These are phyloP conservation scores for Aspergillus tubingensis DNA, from an alignment of 2,329 filamentous ascomycete species.

Conservation along the genomic window DNA sequence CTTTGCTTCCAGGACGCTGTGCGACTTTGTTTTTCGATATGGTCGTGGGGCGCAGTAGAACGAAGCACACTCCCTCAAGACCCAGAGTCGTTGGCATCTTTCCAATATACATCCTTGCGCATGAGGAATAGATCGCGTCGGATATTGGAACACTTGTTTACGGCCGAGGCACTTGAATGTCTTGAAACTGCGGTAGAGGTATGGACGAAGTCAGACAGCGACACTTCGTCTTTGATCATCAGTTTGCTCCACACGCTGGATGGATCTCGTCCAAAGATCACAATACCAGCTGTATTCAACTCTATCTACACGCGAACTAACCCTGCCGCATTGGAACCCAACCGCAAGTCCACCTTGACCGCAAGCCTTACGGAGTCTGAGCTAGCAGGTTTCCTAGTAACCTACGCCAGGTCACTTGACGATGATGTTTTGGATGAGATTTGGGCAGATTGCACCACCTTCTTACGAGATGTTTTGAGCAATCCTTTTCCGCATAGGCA, in stretches of 20 bases:
- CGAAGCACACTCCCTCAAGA: slow-evolving; percentile 55
- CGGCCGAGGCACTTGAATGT: slow-evolving; percentile 88
- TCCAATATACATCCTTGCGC: slow-evolving; percentile 84
- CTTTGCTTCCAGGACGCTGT: slow-evolving; percentile 97
- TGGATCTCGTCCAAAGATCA: slow-evolving; percentile 85
- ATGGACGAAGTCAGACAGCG: slow-evolving; percentile 64
- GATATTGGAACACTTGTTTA: slow-evolving; percentile 88
- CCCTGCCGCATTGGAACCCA: slow-evolving; percentile 73
- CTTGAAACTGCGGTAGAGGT: slow-evolving; percentile 86
- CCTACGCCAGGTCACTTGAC: slow-evolving; percentile 86
- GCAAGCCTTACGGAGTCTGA: slow-evolving; percentile 81
- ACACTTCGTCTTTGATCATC: slow-evolving; percentile 68
- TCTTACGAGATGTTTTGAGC: slow-evolving; percentile 82
- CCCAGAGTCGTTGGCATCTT: slow-evolving; percentile 71
- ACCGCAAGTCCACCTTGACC: slow-evolving; percentile 83
- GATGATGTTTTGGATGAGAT: slow-evolving; percentile 99
- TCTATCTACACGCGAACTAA: slow-evolving; percentile 94
- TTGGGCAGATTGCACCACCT: slow-evolving; percentile 90
- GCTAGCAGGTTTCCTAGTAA: slow-evolving; percentile 82
- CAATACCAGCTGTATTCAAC: slow-evolving; percentile 92
- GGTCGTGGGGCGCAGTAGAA: slow-evolving; percentile 79
- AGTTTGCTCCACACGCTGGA: slow-evolving; percentile 88
- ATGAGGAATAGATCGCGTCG: slow-evolving; percentile 87
- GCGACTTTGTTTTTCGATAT: slow-evolving; percentile 87
- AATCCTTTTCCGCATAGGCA: slow-evolving; percentile 96